Percentiles rank a stretch among this genome's conserved stretches.
phyloP scores from a whole-genome alignment of 2,329 filamentous ascomycete genomes.

The Apiospora koreana region DNA sequence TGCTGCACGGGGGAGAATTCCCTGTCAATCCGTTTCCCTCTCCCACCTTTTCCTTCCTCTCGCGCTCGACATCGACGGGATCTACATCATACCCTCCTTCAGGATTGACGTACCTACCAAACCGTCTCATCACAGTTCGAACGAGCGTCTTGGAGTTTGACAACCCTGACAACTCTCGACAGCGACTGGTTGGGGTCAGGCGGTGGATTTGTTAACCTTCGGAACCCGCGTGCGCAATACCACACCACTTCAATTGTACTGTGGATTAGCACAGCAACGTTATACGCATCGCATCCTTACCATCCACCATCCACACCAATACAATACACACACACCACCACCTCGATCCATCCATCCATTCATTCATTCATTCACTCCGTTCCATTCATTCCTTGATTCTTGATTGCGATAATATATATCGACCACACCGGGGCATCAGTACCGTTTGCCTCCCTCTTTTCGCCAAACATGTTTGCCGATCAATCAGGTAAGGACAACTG shows the following conservation, averaged over 20 bases:
- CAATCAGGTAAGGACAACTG: constrained; percentile 16
- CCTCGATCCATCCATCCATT: neutral
- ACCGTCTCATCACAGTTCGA: constrained; percentile 9
- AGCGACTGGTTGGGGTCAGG: neutral
- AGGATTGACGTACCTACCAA: constrained; percentile 3
- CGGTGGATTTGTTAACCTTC: constrained; percentile 4
- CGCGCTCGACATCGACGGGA: constrained; percentile 7
- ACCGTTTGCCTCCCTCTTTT: neutral
- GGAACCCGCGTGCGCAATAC: neutral
- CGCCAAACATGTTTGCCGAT: constrained; percentile 18
- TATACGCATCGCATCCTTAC: constrained; percentile 2
- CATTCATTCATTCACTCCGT: no score
- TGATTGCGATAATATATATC: neutral
- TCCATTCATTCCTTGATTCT: neutral
- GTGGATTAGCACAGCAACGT: constrained; percentile 6
- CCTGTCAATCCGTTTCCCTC: constrained; percentile 10
- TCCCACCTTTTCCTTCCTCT: neutral
- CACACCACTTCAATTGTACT: neutral
- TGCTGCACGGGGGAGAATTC: constrained; percentile 6
- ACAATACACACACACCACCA: constrained; percentile 6
- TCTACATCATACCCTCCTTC: constrained; percentile 4
- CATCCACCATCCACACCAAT: neutral
- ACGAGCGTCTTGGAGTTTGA: neutral
- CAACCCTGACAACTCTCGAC: constrained; percentile 4
- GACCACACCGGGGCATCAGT: neutral